Evolutionary conservation across 768 basidiomycete species (phyloP), one percentile per base, ranked within the genome.

Genomic region (Leccinum subgranulosum): DNA sequence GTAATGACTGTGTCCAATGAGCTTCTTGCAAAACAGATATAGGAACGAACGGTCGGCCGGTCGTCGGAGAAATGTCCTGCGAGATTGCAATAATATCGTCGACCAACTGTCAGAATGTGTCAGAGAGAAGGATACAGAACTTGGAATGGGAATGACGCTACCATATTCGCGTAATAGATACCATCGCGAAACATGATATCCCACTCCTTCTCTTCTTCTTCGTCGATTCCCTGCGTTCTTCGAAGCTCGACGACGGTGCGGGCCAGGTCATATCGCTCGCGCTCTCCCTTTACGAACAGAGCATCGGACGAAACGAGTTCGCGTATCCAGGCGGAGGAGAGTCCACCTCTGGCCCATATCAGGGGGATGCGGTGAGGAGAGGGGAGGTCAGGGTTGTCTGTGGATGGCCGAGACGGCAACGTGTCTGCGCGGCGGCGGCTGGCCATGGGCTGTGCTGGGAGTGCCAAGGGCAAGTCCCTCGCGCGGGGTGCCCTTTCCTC

Each of bases 141-240:
- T 19, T n/a, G 27, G 12, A 25, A 28, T 11, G 19, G 36, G 29
- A 39, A 52, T 34, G 7, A 33, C 28, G 79, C 49, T 59, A 92
- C 92, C 89, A 96, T 90, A 67, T 94, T 92, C 5, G 81, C 75
- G 69, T 95, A 96, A 71, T 93, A 88, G 6, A 96, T 91, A 10
- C 89, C 89, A 25, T 82, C 74, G 43, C 79, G 73, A 66, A 98
- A 96, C 66, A 95, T 78, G 48, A 71, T 78, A 17, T 74, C 76
- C 83, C 89, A 91, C 61, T 87, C 81, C 43, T 61, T 70, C 68
- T 96, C 93, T 66, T 94, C 91, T 0, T 78, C 79, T 6, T 79
- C 75, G 36, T 80, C 60, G 43, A 83, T 73, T 15, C 83, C 84
- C 28, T 76, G 73, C 36, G 75, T 75, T 60, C 88, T 76, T 55